Percentiles rank a stretch among this genome's conserved stretches.
phyloP scores from a whole-genome alignment of 805 yeast species.

The Suhomyces emberorum region DNA sequence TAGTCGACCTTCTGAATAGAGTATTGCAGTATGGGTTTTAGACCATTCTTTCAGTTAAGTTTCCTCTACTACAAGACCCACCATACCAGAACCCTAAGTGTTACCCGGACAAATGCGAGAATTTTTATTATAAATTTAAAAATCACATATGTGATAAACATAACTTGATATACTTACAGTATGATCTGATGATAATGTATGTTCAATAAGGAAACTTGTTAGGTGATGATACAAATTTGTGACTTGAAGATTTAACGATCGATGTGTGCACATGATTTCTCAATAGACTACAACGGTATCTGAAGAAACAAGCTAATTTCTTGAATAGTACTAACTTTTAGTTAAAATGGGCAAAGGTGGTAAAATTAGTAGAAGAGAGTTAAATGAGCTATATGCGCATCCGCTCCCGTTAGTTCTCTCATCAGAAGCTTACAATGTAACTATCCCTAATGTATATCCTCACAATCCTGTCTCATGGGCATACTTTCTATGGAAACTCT shows the following conservation, averaged over 20 bases:
- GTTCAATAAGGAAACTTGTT: slow-evolving; percentile 3
- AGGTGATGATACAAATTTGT: slow-evolving; percentile 22
- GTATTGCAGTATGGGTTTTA: too few species aligned
- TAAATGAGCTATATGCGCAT: slow-evolving; percentile 32
- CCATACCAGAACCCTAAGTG: slow-evolving; percentile 1
- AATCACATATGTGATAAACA: too few species aligned
- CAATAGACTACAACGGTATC: slow-evolving; percentile 98
- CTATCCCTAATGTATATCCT: slow-evolving; percentile 51
- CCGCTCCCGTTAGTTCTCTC: slow-evolving; percentile 58
- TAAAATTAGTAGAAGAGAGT: slow-evolving; percentile 24
- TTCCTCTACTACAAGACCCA: neutral
- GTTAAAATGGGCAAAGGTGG: slow-evolving; percentile 15
- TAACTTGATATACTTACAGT: too few species aligned
- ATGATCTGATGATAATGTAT: neutral
- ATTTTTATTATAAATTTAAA: too few species aligned
- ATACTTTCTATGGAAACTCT: slow-evolving; percentile 38
- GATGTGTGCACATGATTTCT: slow-evolving; percentile 72
- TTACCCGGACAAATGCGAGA: slow-evolving; percentile 4
- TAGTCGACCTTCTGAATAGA: too few species aligned
- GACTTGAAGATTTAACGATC: slow-evolving; percentile 32
- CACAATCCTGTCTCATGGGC: slow-evolving; percentile 71
- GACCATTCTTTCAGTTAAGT: too few species aligned
- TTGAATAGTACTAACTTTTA: slow-evolving; percentile 3
- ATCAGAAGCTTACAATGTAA: slow-evolving; percentile 30
- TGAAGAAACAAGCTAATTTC: slow-evolving; percentile 38